Base-by-base conservation (phyloP, 2,329 filamentous ascomycete genomes). In the Clonostachys rhizophaga region DNA sequence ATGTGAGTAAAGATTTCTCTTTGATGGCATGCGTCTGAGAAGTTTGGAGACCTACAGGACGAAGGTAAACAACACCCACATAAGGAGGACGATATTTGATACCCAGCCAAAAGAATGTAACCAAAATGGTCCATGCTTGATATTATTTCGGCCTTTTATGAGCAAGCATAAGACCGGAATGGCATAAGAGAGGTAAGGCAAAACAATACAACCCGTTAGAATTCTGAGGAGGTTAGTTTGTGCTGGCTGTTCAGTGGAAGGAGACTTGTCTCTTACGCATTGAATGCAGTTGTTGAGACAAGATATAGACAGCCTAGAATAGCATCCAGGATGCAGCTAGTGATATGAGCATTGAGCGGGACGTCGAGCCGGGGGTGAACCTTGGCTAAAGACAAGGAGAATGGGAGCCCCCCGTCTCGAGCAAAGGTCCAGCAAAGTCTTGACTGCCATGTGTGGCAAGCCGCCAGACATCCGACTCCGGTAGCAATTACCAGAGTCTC, bases 251-350 rank as follows among this genome's bases (percentile, higher is more conserved):
- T 30, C 9, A 3, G 24, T 10, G 24, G 9, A 7, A 3, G 24
- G 24, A 30, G 9, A 10, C 3, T 7, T 14, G 12, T 39, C 2
- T 39, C 36, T 39, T 39, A 39, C 36, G 14, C 17, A 39, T 71
- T 72, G 57, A 73, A 73, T 12, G 70, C 70, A 1, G 69, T 70
- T 2, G 61, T 63, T 3, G 65, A 68, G 14, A 67, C 69, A 12
- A 74, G 64, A 45, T 72, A 73, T 5, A 75, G 55, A 42, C 64
- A 64, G 9, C 71, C 71, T 1, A 74, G 58, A 14, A 66, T 51
- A 12, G 67, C 63, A 33, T 67, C 61, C 18, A 69, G 56, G 12
- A 55, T 52, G 20, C 60, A 63, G 44, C 63, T 60, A 34, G 61
- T 53, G 13, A 62, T 37, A 40, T 70, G 65, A 0, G 70, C 64